Evolutionary conservation across 768 basidiomycete species (phyloP).

Genomic region (Suillus cothurnatus): DNA sequence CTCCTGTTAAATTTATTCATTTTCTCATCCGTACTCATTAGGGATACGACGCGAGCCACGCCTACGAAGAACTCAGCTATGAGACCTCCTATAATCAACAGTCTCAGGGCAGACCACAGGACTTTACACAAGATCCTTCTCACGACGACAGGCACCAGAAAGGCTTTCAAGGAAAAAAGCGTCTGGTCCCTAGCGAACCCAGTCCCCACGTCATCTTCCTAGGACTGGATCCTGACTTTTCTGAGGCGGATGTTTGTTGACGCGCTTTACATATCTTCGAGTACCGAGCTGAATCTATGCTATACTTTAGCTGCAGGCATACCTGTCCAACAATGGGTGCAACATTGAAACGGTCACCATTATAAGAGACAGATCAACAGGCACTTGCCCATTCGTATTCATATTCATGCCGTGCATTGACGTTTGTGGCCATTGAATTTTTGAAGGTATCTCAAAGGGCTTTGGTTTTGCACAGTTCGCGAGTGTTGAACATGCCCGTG

Average conservation of each 20-base stretch:
- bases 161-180: conserved; percentile 63
- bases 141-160: conserved; percentile 51
- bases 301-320: conserved; percentile 71
- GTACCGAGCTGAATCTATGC: conserved; percentile 39
- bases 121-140: conserved; percentile 46
- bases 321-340: conserved; percentile 71
- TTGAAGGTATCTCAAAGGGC: conserved; percentile 89
- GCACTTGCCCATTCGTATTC: conserved; percentile 87
- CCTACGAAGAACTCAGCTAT: conserved; percentile 49
- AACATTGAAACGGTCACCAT: conserved; percentile 89
- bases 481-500: conserved; percentile 80
- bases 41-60: conserved; percentile 53
- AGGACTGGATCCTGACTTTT: conserved; percentile 89
- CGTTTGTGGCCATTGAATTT: conserved; percentile 66
- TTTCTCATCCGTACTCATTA: conserved; percentile 28
- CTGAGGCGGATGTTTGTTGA: conserved; percentile 86
- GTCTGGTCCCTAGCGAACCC: conserved; percentile 80
- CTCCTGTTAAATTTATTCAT: not conserved
- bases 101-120: conserved; percentile 31
- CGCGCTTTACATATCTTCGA: conserved; percentile 36
- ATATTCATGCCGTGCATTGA: conserved; percentile 70
- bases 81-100: conserved; percentile 35
- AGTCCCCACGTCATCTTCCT: conserved; percentile 95
- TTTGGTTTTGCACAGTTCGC: conserved; percentile 97
- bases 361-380: conserved; percentile 95